Evolutionary conservation across 768 basidiomycete species (phyloP), one percentile per base, ranked within the genome.

Genomic region (Tricholomella constricta): DNA sequence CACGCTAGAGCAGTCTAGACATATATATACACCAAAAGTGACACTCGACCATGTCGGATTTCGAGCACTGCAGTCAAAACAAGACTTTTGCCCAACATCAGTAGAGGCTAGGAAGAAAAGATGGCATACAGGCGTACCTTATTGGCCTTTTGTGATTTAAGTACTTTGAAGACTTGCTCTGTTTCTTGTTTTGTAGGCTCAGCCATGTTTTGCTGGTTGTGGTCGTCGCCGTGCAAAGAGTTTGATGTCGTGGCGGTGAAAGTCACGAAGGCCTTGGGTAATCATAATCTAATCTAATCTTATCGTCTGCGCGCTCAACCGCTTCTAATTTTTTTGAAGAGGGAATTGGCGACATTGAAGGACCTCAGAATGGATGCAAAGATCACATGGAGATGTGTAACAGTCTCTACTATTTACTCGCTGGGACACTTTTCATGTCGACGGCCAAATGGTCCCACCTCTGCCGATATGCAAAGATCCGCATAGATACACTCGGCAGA

Each of bases 11-110:
- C 97, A 99, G 54, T 99, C 95, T 27, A 98, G 77, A 66, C 97
- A 99, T 65, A 99, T 94, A 72, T 98, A 98, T 12, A 98, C 86
- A 29, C 93, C 96, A 66, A 89, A 99, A 0, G 94, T 95, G 19
- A 97, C 93, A 56, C 92, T 94, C 3, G 94, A 87, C 97, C 96
- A 98, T 27, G 94, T 97, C 41, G 96, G 96, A 73, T 97, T 97
- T 63, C 94, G 88, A 42, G 95, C 94, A 63, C 83, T 81, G 69
- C 96, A 98, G 69, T 98, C 96, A 63, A 97, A 97, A 73, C 96
- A 98, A 66, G 73, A 65, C 75, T 77, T 48, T 27, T 6, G 19
- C 34, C 46, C 43, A 31, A 23, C 23, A 10, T 51, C 10, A 38
- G 27, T 26, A 40, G 42, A 54, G 36, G 2, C 34, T 26, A 46